Evolutionary conservation across 768 basidiomycete genomes (phyloP).

Genomic region (Mycena polygramma): DNA sequence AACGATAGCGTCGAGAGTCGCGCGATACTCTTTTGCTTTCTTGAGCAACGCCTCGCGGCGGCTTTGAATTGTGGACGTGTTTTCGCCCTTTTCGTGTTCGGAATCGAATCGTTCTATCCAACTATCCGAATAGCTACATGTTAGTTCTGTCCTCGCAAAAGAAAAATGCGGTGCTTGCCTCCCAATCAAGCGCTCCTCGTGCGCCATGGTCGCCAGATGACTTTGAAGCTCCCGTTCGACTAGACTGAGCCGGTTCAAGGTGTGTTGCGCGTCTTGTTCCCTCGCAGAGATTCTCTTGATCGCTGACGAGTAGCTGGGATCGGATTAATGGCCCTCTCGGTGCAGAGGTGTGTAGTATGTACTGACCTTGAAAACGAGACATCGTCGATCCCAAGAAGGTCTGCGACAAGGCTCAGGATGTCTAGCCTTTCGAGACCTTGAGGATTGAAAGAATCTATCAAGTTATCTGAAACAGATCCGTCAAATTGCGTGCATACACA

Average conservation of each 20-base stretch:
- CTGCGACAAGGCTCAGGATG: conserved; percentile 43
- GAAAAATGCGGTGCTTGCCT: conserved; percentile 46
- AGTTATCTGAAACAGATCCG: not conserved
- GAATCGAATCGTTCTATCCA: conserved; percentile 50
- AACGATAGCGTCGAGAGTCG: conserved; percentile 51
- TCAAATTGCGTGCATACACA: no score
- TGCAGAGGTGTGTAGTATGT: no score
- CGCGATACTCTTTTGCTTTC: conserved; percentile 63
- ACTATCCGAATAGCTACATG: conserved; percentile 38
- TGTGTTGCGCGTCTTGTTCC: conserved; percentile 47
- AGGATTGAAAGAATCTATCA: not conserved
- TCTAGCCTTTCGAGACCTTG: conserved; percentile 42
- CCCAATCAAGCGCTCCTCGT: conserved; percentile 53
- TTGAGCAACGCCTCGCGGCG: conserved; percentile 55
- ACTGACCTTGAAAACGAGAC: conserved; percentile 51
- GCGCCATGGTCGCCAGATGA: conserved; percentile 49
- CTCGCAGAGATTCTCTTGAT: conserved; percentile 51
- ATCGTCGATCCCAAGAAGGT: conserved; percentile 51
- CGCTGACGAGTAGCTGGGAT: conserved; percentile 53
- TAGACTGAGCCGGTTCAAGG: conserved; percentile 48
- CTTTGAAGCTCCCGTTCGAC: conserved; percentile 54
- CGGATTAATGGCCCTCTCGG: not conserved
- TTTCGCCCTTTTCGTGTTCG: conserved; percentile 44
- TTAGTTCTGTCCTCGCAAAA: no score
- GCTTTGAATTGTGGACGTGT: conserved; percentile 50